These are phyloP conservation scores for Senecio squalidus DNA, from an alignment of 140 eudicot genomes.

Conservation along the genomic window DNA sequence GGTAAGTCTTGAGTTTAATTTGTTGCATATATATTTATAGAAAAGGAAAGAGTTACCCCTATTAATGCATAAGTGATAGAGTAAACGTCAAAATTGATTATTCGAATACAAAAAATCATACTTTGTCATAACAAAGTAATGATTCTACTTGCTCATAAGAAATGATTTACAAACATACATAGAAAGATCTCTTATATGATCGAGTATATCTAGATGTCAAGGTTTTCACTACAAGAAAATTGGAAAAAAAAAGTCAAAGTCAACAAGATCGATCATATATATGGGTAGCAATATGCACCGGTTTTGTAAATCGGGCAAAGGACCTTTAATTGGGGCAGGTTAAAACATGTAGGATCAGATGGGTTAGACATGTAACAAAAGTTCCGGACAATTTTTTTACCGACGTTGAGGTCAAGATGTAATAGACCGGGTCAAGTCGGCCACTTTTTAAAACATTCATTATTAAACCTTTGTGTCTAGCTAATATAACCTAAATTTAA, in stretches of 20 bases:
- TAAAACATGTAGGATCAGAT: neutral
- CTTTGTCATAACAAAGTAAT: too few relatives aligned
- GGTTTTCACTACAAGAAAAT: neutral
- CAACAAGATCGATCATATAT: neutral
- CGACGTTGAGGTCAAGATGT: neutral
- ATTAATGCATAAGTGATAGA: neutral
- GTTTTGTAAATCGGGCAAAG: neutral
- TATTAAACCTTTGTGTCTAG: neutral
- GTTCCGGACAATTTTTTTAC: too few relatives aligned
- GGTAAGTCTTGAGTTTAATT: conserved; percentile 20
- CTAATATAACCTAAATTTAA: too few relatives aligned
- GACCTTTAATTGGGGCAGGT: neutral
- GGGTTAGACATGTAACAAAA: too few relatives aligned
- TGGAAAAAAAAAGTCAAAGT: neutral
- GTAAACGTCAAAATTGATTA: neutral
- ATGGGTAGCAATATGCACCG: neutral
- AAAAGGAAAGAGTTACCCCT: too few relatives aligned
- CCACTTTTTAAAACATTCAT: neutral
- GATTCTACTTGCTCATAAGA: neutral
- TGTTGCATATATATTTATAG: neutral
- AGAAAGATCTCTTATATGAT: neutral
- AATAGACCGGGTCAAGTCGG: neutral
- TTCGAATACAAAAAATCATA: too few relatives aligned
- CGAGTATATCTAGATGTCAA: neutral
- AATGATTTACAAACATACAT: neutral